Conservation (phyloP, 768 basidiomycete species). For the Leccinum disarticulatum region DNA sequence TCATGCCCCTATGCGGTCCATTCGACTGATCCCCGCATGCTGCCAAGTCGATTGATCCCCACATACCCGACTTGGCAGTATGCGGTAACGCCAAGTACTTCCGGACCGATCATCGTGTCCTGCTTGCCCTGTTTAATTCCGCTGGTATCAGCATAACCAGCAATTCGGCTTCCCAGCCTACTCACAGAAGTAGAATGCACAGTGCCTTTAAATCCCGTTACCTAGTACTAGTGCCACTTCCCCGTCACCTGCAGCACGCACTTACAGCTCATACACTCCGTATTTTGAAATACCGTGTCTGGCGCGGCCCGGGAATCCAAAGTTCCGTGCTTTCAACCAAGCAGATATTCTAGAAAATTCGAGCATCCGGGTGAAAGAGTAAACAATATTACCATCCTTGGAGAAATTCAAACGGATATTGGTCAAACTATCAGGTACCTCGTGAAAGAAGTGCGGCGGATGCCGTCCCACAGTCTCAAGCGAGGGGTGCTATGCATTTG, state of each 20-base stretch:
- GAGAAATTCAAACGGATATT: slow-evolving; percentile 1
- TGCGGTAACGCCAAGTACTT: neutral
- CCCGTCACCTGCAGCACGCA: neutral
- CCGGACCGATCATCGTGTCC: neutral
- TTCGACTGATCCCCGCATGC: neutral
- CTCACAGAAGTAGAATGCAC: neutral
- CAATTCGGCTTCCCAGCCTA: neutral
- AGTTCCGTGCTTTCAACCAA: neutral
- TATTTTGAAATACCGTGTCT: neutral
- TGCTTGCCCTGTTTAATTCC: neutral
- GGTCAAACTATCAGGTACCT: slow-evolving; percentile 7
- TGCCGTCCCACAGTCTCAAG: slow-evolving; percentile 2
- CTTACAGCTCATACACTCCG: neutral
- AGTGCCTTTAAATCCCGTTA: neutral
- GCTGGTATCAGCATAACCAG: neutral
- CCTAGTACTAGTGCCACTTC: neutral
- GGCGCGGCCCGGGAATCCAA: neutral
- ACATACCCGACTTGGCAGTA: neutral
- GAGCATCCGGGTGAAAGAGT: neutral
- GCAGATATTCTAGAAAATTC: slow-evolving; percentile 2
- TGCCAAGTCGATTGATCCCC: too few relatives aligned
- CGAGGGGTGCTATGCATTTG: slow-evolving; percentile 4
- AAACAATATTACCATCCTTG: slow-evolving; percentile 9
- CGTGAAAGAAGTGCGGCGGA: slow-evolving; percentile 8
- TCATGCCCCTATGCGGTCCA: neutral